phyloP scores from a whole-genome alignment of 1,284 basidiomycete species.

The Trichosporon sp. region DNA sequence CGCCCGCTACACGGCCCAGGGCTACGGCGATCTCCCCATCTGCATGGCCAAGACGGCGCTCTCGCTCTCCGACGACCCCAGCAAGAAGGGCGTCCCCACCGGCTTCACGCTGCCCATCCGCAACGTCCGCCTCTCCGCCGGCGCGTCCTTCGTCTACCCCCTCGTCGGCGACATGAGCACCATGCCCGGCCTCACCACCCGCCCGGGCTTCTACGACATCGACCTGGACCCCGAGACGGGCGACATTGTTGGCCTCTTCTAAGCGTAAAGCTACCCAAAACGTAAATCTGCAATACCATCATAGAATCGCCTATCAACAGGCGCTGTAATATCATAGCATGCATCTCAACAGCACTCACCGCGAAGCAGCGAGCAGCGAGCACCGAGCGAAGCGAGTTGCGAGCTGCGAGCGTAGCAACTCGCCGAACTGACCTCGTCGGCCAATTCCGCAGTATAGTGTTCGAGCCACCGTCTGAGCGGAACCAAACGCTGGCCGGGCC shows the following conservation, averaged over 20 bases:
- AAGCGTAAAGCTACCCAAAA: too few relatives aligned
- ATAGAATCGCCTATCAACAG: neutral
- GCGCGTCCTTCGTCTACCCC: slow-evolving; percentile 93
- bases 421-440: neutral
- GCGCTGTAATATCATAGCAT: neutral
- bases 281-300: too few relatives aligned
- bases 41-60: slow-evolving; percentile 99
- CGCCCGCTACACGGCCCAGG: slow-evolving; percentile 83
- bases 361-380: neutral
- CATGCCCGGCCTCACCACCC: slow-evolving; percentile 93
- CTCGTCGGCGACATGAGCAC: slow-evolving; percentile 93
- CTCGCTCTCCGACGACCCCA: slow-evolving; percentile 92
- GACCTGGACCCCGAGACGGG: slow-evolving; percentile 49
- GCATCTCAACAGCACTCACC: neutral
- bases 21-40: slow-evolving; percentile 55
- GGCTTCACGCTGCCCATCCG: slow-evolving; percentile 93
- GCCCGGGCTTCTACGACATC: slow-evolving; percentile 65
- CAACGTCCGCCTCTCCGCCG: slow-evolving; percentile 81
- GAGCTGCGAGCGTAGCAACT: neutral
- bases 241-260: slow-evolving; percentile 50
- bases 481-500: too few relatives aligned
- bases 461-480: too few relatives aligned
- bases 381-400: neutral
- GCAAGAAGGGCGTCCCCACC: slow-evolving; percentile 79
- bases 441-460: too few relatives aligned